Evolutionary conservation across 225 moss, liverwort and hornwort species (phyloP).

Genomic region (Pleurozium schreberi): DNA sequence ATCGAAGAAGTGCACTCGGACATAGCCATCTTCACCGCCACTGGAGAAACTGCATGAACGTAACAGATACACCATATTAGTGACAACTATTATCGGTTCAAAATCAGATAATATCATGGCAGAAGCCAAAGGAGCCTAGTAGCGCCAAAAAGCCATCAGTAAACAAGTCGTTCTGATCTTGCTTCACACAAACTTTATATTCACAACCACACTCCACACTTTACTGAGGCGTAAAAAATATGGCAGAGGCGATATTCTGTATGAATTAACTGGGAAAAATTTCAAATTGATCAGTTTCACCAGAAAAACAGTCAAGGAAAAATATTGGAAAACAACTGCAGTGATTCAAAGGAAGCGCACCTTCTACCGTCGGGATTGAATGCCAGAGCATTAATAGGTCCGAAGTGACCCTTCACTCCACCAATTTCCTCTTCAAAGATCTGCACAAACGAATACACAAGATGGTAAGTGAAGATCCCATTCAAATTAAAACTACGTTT

Average conservation of each 20-base stretch:
- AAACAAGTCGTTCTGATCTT: not conserved
- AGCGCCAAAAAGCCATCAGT: not conserved
- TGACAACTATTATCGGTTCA: not conserved
- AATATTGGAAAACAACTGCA: not conserved
- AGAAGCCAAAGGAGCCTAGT: not conserved
- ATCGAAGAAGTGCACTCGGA: conserved; percentile 86
- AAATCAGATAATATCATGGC: not conserved
- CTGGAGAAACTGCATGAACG: conserved; percentile 52
- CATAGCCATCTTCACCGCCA: conserved; percentile 94
- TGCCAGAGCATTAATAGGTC: conserved; percentile 89
- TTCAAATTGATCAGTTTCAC: not conserved
- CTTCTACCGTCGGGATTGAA: conserved; percentile 96
- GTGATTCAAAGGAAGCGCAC: conserved; percentile 6
- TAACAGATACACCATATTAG: not conserved
- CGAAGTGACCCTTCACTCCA: conserved; percentile 95
- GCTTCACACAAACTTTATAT: not conserved
- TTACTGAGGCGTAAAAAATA: not conserved
- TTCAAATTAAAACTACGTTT: not conserved
- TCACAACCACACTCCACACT: not conserved
- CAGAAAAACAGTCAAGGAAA: not conserved
- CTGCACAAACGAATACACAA: conserved; percentile 9
- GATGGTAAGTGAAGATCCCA: not conserved
- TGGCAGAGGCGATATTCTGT: not conserved
- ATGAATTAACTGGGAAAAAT: no score
- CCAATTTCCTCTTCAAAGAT: conserved; percentile 92